Evolutionary conservation across 805 yeast genomes (phyloP), one percentile per base, ranked within the genome.

Genomic region (Lachancea meyersii): DNA sequence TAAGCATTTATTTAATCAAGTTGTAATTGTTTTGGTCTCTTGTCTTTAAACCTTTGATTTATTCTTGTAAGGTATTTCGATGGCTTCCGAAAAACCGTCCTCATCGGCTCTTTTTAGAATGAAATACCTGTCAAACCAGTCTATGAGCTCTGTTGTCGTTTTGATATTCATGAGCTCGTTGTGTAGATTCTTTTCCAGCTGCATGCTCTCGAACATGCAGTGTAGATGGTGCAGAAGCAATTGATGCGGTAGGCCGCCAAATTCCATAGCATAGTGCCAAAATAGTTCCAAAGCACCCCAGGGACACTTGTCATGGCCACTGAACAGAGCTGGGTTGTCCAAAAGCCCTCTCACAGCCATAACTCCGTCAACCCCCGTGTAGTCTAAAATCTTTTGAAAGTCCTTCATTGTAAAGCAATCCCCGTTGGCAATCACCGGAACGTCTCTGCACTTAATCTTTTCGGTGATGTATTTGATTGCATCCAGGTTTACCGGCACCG

Each of bases 341-440:
- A 93, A 65, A 2, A 86, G 69, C 0, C 98, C 98, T 48, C 98
- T 68, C 1, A 86, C 98, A 2, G 97, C 82, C 98, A 93, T 93
- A 6, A 93, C 84, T 6, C 97, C 98, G 58, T 86, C 93, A 31
- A 79, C 87, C 1, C 83, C 82, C 0, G 97, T 88, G 40, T 60
- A 59, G 10, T 73, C 65, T 0, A 77, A 76, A 21, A 91, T 89
- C 16, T 60, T 57, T 33, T 67, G 54, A n/a, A 84, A 81, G 58
- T 87, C 96, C 14, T 70, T 66, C 19, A 79, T 64, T 0, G 74
- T 58, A 55, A 83, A 83, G 55, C 95, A 89, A 63, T 93, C 97
- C n/a, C 98, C 98, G 57, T 93, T 93, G 2, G 97, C 96, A n/a
- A 93, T 82, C 1, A 93, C 88, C 0, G 97, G 97, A 0, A 82